phyloP scores from a whole-genome alignment of 495 filamentous ascomycete genomes.

The Achaetomiella virescens region DNA sequence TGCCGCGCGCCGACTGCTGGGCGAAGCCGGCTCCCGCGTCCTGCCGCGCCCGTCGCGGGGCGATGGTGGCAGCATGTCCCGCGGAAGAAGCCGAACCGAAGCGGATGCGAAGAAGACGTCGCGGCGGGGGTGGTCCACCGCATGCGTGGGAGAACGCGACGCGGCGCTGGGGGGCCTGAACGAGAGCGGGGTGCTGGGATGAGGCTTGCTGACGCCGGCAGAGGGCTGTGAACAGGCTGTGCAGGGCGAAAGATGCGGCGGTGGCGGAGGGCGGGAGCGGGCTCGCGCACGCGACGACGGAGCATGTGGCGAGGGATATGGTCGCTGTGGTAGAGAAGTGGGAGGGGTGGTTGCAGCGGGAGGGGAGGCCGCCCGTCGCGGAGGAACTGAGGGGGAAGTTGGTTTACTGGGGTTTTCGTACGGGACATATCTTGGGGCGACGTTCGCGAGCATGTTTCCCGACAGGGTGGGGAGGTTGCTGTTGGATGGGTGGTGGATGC shows the following conservation, averaged over 20 bases:
- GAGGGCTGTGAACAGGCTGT: slow-evolving; percentile 30
- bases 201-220: slow-evolving; percentile 25
- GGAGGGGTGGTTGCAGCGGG: slow-evolving; percentile 27
- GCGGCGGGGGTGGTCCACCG: slow-evolving; percentile 11
- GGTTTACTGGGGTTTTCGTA: slow-evolving; percentile 58
- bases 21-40: slow-evolving; percentile 4
- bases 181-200: slow-evolving; percentile 31
- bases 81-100: background rate
- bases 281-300: slow-evolving; percentile 26
- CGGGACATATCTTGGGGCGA: slow-evolving; percentile 52
- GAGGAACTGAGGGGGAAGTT: slow-evolving; percentile 36
- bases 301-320: slow-evolving; percentile 35
- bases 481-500: slow-evolving; percentile 40
- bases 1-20: slow-evolving; percentile 37
- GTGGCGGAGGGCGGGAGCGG: slow-evolving; percentile 18
- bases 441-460: slow-evolving; percentile 41
- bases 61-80: no score
- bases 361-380: background rate
- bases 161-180: slow-evolving; percentile 29
- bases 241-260: slow-evolving; percentile 26
- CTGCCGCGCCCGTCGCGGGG: no score
- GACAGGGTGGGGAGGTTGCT: slow-evolving; percentile 37
- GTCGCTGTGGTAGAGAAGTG: slow-evolving; percentile 36
- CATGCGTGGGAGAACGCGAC: slow-evolving; percentile 14
- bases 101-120: background rate